phyloP scores from a whole-genome alignment of 2,329 filamentous ascomycete genomes.

The Nothophoma quercina region DNA sequence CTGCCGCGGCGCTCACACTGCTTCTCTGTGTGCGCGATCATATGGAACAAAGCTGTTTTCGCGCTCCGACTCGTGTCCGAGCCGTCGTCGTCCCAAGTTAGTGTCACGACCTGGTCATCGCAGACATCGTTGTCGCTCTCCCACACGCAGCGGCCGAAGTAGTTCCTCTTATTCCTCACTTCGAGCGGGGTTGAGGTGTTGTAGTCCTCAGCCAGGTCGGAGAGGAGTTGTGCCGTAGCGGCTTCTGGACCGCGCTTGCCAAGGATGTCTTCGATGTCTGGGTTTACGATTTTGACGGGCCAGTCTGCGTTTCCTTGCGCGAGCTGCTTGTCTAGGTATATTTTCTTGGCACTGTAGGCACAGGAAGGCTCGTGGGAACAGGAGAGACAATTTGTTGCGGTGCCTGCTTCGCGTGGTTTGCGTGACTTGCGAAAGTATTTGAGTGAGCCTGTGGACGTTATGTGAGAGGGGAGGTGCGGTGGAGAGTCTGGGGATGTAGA shows the following conservation, averaged over 20 bases:
- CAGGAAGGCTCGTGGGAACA: conserved; percentile 79
- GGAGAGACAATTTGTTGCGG: conserved; percentile 84
- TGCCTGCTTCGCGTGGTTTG: conserved; percentile 77
- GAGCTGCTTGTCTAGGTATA: conserved; percentile 78
- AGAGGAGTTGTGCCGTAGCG: conserved; percentile 61
- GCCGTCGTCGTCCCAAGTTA: conserved; percentile 82
- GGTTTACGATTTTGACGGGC: conserved; percentile 89
- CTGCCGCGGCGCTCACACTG: conserved; percentile 86
- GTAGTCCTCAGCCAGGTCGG: conserved; percentile 63
- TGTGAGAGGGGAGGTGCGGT: conserved; percentile 75
- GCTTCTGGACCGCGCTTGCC: conserved; percentile 53
- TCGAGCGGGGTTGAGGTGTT: conserved; percentile 54
- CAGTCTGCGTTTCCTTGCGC: conserved; percentile 73
- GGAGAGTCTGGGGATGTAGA: conserved; percentile 50
- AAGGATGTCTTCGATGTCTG: conserved; percentile 84
- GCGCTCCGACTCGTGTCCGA: conserved; percentile 61
- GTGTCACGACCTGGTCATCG: conserved; percentile 89
- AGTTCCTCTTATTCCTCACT: conserved; percentile 52
- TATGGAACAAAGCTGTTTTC: conserved; percentile 90
- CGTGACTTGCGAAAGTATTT: conserved; percentile 78
- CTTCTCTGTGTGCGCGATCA: conserved; percentile 88
- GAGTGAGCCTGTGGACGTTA: conserved; percentile 79
- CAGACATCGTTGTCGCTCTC: conserved; percentile 92
- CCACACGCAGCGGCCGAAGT: conserved; percentile 96
- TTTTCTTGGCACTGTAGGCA: conserved; percentile 83